Percentiles rank a stretch among this genome's conserved stretches.
Conservation (phyloP, 805 yeast species). For the Ogataea neopini region DNA sequence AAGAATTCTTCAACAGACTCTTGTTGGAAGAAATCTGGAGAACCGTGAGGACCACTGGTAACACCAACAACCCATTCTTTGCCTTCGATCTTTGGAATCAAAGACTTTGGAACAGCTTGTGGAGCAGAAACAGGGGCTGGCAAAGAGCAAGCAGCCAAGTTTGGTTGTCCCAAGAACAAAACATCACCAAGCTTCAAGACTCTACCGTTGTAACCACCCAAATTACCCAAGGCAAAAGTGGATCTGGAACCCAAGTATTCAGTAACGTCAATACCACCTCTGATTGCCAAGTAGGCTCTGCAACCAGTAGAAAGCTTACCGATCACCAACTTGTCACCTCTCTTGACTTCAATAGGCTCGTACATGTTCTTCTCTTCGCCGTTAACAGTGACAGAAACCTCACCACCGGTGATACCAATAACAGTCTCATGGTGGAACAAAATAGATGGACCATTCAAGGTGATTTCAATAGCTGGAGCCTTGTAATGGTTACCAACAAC, state of each 20-base stretch:
- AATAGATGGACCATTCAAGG: slow-evolving; percentile 83
- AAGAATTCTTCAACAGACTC: slow-evolving; percentile 80
- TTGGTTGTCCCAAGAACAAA: slow-evolving; percentile 79
- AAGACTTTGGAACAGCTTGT: slow-evolving; percentile 49
- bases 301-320: slow-evolving; percentile 86
- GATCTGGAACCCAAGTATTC: slow-evolving; percentile 96
- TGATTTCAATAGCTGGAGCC: slow-evolving; percentile 90
- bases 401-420: slow-evolving; percentile 88
- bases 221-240: slow-evolving; percentile 88
- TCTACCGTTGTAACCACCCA: slow-evolving; percentile 96
- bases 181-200: slow-evolving; percentile 91
- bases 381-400: slow-evolving; percentile 64
- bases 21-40: slow-evolving; percentile 87
- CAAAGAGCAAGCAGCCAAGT: slow-evolving; percentile 61
- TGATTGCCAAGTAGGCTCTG: slow-evolving; percentile 83
- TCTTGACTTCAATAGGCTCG: slow-evolving; percentile 67
- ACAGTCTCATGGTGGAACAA: slow-evolving; percentile 79
- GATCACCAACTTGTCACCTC: slow-evolving; percentile 76
- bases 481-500: slow-evolving; percentile 82
- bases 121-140: slow-evolving; percentile 77
- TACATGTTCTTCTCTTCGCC: slow-evolving; percentile 59
- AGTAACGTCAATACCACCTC: slow-evolving; percentile 93
- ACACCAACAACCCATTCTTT: slow-evolving; percentile 85
- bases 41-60: slow-evolving; percentile 96
- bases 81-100: slow-evolving; percentile 54